phyloP scores from a whole-genome alignment of 2,329 filamentous ascomycete species.

The Elsinoe necatrix region DNA sequence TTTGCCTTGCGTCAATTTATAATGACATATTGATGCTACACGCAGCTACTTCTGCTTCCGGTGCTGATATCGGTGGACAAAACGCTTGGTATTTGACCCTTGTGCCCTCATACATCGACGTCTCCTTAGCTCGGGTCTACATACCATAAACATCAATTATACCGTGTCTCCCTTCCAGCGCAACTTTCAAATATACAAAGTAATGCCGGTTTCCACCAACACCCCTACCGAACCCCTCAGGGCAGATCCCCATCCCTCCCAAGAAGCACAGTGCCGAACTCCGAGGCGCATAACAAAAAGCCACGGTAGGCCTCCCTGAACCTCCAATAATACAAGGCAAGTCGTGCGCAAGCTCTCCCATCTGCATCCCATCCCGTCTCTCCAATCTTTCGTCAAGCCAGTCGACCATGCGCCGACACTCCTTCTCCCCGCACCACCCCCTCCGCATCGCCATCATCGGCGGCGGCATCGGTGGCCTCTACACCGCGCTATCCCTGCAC shows the following conservation, averaged over 20 bases:
- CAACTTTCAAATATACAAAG: background rate
- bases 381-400: too few relatives aligned
- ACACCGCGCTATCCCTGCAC: conserved; percentile 31
- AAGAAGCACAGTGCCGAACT: conserved; percentile 5
- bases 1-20: background rate
- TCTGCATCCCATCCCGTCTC: background rate
- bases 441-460: conserved; percentile 32
- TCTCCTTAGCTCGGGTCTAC: too few relatives aligned
- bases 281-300: background rate
- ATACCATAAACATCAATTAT: too few relatives aligned
- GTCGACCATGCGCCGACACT: background rate
- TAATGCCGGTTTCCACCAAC: background rate
- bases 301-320: background rate
- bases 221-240: background rate
- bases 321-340: background rate
- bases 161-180: too few relatives aligned
- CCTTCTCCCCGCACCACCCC: conserved; percentile 4
- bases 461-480: conserved; percentile 35
- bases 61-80: background rate
- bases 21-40: background rate
- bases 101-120: background rate
- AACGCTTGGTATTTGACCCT: background rate
- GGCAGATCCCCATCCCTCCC: background rate
- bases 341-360: background rate
- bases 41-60: background rate